Evolutionary conservation across 495 filamentous ascomycete genomes (phyloP).

Genomic region (Annulohypoxylon maeteangense): DNA sequence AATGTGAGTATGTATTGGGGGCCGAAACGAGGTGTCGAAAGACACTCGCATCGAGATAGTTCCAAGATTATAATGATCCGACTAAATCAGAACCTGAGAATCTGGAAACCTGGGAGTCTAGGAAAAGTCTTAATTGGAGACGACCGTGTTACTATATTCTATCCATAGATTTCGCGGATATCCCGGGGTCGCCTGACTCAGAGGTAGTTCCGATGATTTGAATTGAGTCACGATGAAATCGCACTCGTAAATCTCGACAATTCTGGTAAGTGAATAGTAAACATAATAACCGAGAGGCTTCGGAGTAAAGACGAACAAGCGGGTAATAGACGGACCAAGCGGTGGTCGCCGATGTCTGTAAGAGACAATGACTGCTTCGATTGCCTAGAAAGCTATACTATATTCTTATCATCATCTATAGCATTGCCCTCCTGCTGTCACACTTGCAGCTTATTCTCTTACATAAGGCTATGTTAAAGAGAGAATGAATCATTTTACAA

Average conservation of each 20-base stretch:
- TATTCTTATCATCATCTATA: constrained; percentile 12
- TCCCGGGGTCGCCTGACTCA: constrained; percentile 32
- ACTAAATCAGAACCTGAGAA: constrained; percentile 1
- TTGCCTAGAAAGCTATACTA: constrained; percentile 9
- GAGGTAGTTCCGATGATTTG: background rate
- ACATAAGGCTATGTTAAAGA: constrained; percentile 35
- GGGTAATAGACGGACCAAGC: background rate
- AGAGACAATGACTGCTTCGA: constrained; percentile 17
- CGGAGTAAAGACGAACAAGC: constrained; percentile 22
- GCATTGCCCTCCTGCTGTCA: constrained; percentile 37
- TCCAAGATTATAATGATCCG: background rate
- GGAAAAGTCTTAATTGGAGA: constrained; percentile 15
- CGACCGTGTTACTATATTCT: constrained; percentile 8
- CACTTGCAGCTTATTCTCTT: constrained; percentile 25
- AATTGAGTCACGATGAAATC: constrained; percentile 24
- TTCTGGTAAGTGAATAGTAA: background rate
- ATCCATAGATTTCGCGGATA: constrained; percentile 17
- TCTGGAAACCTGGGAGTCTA: background rate
- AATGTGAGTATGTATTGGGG: constrained; percentile 15
- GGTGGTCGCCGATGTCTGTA: constrained; percentile 28
- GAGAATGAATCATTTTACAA: constrained; percentile 14
- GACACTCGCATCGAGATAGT: background rate
- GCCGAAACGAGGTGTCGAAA: background rate
- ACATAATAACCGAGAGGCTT: constrained; percentile 7
- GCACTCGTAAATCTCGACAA: background rate